Evolutionary conservation across 225 moss, liverwort and hornwort species (phyloP).

Genomic region (Physcomitrium patens): DNA sequence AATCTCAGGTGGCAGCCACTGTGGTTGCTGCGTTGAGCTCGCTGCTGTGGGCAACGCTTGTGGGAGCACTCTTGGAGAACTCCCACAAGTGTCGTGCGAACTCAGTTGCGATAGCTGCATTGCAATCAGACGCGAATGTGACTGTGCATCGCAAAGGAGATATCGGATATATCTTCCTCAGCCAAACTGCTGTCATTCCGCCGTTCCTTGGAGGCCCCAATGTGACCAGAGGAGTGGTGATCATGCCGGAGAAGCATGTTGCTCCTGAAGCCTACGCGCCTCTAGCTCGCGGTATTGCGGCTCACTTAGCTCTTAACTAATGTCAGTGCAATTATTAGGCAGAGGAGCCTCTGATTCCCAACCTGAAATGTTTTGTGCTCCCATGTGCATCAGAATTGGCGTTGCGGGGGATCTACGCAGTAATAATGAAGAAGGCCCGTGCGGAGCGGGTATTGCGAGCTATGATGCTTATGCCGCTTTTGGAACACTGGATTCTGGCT

Average conservation of each 20-base stretch:
- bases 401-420: slow-evolving; percentile 29
- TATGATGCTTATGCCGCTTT: slow-evolving; percentile 41
- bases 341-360: background rate
- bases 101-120: slow-evolving; percentile 24
- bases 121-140: slow-evolving; percentile 29
- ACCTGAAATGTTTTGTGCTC: background rate
- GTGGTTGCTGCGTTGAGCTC: background rate
- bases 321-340: background rate
- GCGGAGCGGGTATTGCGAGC: slow-evolving; percentile 19
- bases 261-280: slow-evolving; percentile 55
- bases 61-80: background rate
- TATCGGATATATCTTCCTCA: slow-evolving; percentile 31
- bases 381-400: slow-evolving; percentile 27
- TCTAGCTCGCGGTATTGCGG: slow-evolving; percentile 45
- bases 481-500: slow-evolving; percentile 39
- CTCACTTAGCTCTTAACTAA: background rate
- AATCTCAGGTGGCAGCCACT: no score
- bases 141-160: slow-evolving; percentile 24
- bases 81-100: slow-evolving; percentile 22
- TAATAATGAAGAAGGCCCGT: slow-evolving; percentile 32
- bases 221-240: slow-evolving; percentile 34
- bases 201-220: background rate
- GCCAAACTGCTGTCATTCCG: background rate
- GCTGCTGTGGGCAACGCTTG: background rate
- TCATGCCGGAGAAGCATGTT: slow-evolving; percentile 47